Evolutionary conservation across 73 alveolate genomes (phyloP).

Genomic region (Tetrahymena borealis): DNA sequence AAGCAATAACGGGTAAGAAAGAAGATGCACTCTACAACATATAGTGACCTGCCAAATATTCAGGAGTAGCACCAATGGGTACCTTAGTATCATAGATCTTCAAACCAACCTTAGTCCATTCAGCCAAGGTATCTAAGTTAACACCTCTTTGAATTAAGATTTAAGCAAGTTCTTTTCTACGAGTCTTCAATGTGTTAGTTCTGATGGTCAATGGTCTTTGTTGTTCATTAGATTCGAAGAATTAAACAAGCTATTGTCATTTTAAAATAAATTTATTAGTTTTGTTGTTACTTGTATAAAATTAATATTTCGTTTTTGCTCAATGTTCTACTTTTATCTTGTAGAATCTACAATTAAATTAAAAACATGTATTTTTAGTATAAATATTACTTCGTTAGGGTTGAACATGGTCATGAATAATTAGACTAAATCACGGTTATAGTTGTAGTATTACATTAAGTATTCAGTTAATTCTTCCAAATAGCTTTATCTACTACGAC

Average conservation of each 20-base stretch:
- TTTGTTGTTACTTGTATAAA: slow-evolving; percentile 78
- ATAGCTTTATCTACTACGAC: slow-evolving; percentile 51
- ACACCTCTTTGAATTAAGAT: slow-evolving; percentile 94
- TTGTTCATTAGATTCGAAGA: slow-evolving; percentile 92
- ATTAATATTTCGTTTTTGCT: slow-evolving; percentile 68
- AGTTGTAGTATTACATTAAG: not conserved
- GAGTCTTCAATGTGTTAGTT: slow-evolving; percentile 94
- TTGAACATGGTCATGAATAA: not conserved
- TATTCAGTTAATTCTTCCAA: slow-evolving; percentile 41
- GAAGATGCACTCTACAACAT: slow-evolving; percentile 94
- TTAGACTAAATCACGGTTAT: not conserved
- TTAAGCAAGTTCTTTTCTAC: slow-evolving; percentile 92
- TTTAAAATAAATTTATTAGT: slow-evolving; percentile 64
- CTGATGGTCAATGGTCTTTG: slow-evolving; percentile 94
- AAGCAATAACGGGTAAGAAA: slow-evolving; percentile 95
- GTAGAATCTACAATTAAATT: not conserved
- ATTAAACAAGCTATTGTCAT: slow-evolving; percentile 80
- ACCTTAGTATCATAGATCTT: slow-evolving; percentile 92
- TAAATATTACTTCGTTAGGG: not conserved
- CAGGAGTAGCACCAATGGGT: slow-evolving; percentile 99
- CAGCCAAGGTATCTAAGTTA: slow-evolving; percentile 94
- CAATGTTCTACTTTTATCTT: slow-evolving; percentile 8
- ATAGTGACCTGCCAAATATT: slow-evolving; percentile 88
- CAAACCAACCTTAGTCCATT: slow-evolving; percentile 98
- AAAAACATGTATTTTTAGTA: no score